Conservation (phyloP, 805 yeast genomes). For the Metschnikowia matae region DNA sequence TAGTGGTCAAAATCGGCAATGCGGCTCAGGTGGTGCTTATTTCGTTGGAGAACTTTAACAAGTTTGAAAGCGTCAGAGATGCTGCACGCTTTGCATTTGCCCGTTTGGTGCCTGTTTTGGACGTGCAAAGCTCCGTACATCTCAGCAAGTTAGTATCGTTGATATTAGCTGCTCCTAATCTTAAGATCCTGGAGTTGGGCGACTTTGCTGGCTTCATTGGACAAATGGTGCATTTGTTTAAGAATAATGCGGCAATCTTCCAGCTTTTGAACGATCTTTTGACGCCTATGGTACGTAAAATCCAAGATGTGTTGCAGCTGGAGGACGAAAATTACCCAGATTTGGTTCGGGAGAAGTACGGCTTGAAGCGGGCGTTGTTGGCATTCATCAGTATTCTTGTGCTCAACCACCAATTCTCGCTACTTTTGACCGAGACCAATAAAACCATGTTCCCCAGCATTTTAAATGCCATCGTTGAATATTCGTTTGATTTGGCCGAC, state of each 20-base stretch:
- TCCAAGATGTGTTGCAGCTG: conserved; percentile 47
- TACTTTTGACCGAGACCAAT: conserved; percentile 69
- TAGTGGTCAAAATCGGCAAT: conserved; percentile 47
- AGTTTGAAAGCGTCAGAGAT: conserved; percentile 69
- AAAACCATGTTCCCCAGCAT: conserved; percentile 56
- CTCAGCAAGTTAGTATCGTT: conserved; percentile 67
- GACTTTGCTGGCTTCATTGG: conserved; percentile 85
- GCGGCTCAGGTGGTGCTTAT: conserved; percentile 81
- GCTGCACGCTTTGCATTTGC: conserved; percentile 85
- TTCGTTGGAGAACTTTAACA: conserved; percentile 71
- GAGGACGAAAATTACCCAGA: conserved; percentile 49
- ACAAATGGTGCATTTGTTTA: conserved; percentile 78
- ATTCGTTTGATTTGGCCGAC: conserved; percentile 61
- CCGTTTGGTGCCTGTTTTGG: conserved; percentile 73
- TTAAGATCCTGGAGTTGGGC: conserved; percentile 60
- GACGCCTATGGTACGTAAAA: conserved; percentile 67
- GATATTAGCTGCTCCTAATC: conserved; percentile 51
- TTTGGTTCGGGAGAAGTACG: conserved; percentile 57
- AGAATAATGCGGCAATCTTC: conserved; percentile 62
- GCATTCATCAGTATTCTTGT: conserved; percentile 65
- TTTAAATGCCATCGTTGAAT: conserved; percentile 59
- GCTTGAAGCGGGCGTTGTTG: conserved; percentile 66
- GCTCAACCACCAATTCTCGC: conserved; percentile 73
- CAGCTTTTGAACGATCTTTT: conserved; percentile 68
- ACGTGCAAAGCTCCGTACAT: conserved; percentile 40